These are phyloP conservation scores for Peronospora belbahrii DNA, from an alignment of 352 stramenopile species.

Conservation along the genomic window DNA sequence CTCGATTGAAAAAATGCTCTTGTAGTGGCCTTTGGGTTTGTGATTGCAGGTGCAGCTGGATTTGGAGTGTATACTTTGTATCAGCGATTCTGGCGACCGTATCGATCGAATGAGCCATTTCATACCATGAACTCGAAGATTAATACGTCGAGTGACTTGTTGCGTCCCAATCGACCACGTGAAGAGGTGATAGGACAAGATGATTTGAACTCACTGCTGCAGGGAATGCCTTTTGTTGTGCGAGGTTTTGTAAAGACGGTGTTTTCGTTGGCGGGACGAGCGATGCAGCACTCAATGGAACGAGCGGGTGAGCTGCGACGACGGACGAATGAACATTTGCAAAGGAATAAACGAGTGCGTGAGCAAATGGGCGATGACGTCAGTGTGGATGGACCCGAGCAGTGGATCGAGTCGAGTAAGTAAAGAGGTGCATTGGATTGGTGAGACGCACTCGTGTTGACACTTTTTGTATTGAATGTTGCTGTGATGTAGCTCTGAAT, in stretches of 20 bases:
- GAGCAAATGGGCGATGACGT: conserved; percentile 41
- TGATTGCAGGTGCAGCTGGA: conserved; percentile 55
- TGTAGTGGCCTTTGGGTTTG: conserved; percentile 61
- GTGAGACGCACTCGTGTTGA: background rate
- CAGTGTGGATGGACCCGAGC: conserved; percentile 43
- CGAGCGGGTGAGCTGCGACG: conserved; percentile 47
- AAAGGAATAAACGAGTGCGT: conserved; percentile 41
- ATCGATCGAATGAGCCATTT: conserved; percentile 37
- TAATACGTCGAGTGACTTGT: conserved; percentile 40
- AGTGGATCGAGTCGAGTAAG: conserved; percentile 74
- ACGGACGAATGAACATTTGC: conserved; percentile 45
- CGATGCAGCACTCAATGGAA: conserved; percentile 60
- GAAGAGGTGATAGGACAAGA: conserved; percentile 14
- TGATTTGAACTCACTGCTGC: conserved; percentile 47
- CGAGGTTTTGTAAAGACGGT: conserved; percentile 54
- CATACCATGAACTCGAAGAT: conserved; percentile 35
- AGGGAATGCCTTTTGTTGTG: conserved; percentile 54
- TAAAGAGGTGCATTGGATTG: conserved; percentile 1
- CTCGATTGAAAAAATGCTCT: too few relatives aligned
- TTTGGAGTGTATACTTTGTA: conserved; percentile 74
- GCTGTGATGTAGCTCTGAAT: conserved; percentile 43
- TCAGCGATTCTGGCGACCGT: conserved; percentile 46
- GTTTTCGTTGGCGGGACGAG: conserved; percentile 52
- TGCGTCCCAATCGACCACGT: conserved; percentile 24
- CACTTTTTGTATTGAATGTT: background rate